phyloP scores from a whole-genome alignment of 2,329 filamentous ascomycete genomes.

The Hypoxylon sp. region DNA sequence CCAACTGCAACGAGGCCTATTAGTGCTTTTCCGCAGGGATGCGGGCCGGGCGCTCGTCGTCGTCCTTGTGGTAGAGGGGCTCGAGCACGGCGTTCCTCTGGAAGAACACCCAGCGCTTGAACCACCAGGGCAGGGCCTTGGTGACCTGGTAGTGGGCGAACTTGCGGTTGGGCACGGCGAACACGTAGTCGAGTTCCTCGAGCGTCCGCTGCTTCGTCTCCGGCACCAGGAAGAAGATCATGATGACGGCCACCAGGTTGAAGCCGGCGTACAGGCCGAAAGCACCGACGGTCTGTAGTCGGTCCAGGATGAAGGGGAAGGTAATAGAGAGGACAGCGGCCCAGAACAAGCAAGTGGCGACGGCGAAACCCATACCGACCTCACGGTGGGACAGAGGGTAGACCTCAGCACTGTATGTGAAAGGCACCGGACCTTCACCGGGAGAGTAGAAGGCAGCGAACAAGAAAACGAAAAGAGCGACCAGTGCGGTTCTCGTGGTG shows the following conservation, averaged over 20 bases:
- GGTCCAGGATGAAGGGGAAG: conserved; percentile 69
- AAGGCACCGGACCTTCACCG: conserved; percentile 77
- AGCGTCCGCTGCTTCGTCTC: conserved; percentile 67
- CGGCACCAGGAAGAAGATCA: conserved; percentile 66
- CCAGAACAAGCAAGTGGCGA: conserved; percentile 75
- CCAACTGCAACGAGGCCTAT: conserved; percentile 2
- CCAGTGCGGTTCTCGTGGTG: conserved; percentile 58
- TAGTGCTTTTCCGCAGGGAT: conserved; percentile 9
- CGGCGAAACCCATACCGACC: conserved; percentile 78
- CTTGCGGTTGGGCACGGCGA: conserved; percentile 59
- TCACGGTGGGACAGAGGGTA: conserved; percentile 80
- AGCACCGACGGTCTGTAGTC: conserved; percentile 62
- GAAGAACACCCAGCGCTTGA: conserved; percentile 56
- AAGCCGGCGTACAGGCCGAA: conserved; percentile 64
- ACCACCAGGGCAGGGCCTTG: conserved; percentile 58
- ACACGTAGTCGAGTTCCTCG: conserved; percentile 66
- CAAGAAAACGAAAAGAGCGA: conserved; percentile 72
- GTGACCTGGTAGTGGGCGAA: conserved; percentile 60
- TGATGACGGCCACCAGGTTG: conserved; percentile 61
- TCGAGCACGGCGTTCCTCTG: conserved; percentile 50
- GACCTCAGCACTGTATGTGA: conserved; percentile 77
- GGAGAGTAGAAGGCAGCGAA: conserved; percentile 75
- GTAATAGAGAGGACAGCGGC: conserved; percentile 74
- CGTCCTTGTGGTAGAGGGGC: conserved; percentile 53
- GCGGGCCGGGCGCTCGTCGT: conserved; percentile 32